Base-by-base conservation (phyloP, 164 flowering plant genomes). In the Buxus sempervirens region DNA sequence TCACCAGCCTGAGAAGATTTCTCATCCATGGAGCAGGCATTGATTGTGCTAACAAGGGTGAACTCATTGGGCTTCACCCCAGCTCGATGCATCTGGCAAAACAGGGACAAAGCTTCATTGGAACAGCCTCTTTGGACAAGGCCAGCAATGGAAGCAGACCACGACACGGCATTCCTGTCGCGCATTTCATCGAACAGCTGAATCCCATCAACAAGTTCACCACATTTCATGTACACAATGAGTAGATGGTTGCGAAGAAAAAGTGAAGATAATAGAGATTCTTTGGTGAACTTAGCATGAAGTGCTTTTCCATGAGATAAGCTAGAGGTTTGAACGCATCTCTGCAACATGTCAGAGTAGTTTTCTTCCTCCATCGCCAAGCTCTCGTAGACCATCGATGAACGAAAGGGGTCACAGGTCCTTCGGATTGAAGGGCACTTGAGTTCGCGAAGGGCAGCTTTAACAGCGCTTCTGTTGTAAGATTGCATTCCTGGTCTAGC, bases 111-210 rank as follows among this genome's bases (percentile, higher is more conserved):
- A 1, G 85, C 88, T 66, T 79, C 70, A 0, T 51, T 19, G 23
- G 83, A 72, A 20, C 26, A 66, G 58, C 80, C 82, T 53, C 67
- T 72, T 55, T 83, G 91, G 32, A 81, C 90, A 15, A 79, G 72
- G 36, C 91, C 91, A 0, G 87, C 69, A 55, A 90, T 80, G 18
- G 86, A 28, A 16, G 85, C 81, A 0, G 94, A 83, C 94, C 94
- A 90, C 0, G 94, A 84, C 21, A 85, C 94, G 7, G 84, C 89
- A 26, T 90, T 90, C 54, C 81, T 68, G 0, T 76, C 41, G n/a
- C 84, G 82, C 85, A 88, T 84, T 83, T 88, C 84, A 1, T 83
- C 91, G 63, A 90, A 86, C 86, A 90, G 53, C 8, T 82, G 63
- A 58, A 72, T 63, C 1, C 73, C 93, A 28, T 56, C 16, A 1